These are phyloP conservation scores for Amanita rubescens DNA, from an alignment of 768 basidiomycete genomes.

Conservation along the genomic window DNA sequence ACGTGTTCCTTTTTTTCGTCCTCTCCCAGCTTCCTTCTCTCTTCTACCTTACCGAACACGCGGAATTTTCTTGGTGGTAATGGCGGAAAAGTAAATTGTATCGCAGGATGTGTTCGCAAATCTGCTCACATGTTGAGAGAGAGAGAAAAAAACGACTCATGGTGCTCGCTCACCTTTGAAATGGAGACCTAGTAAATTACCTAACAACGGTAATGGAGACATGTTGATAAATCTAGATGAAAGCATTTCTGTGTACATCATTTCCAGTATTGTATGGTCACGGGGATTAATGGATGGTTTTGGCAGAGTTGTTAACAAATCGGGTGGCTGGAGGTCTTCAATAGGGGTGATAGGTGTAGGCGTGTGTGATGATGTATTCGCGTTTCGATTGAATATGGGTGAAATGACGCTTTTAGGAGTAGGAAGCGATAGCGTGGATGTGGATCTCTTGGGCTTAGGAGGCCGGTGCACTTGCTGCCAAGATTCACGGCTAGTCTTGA, in stretches of 20 bases:
- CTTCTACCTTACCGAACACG: constrained; percentile 1
- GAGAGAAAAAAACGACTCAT: too few species aligned
- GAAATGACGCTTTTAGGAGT: background rate
- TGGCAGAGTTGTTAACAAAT: constrained; percentile 28
- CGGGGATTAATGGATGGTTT: constrained; percentile 49
- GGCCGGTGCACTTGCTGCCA: background rate
- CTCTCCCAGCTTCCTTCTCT: background rate
- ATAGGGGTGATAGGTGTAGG: background rate
- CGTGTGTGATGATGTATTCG: background rate
- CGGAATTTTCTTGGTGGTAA: constrained; percentile 17
- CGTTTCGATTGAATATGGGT: background rate
- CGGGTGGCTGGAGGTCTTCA: constrained; percentile 13
- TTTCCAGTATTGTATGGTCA: constrained; percentile 58
- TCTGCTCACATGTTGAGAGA: too few species aligned
- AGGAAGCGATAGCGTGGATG: constrained; percentile 4
- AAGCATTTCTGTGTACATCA: constrained; percentile 64
- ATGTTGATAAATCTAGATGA: constrained; percentile 62
- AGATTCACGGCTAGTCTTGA: constrained; percentile 9
- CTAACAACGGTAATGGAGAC: constrained; percentile 52
- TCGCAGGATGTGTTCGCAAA: constrained; percentile 58
- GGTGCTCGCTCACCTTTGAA: constrained; percentile 43
- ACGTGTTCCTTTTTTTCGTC: background rate
- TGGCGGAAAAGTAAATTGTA: constrained; percentile 52
- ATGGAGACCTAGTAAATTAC: constrained; percentile 48
- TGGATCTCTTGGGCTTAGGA: background rate